Evolutionary conservation across 805 yeast species (phyloP).

Genomic region (Blastobotrys peoriensis): DNA sequence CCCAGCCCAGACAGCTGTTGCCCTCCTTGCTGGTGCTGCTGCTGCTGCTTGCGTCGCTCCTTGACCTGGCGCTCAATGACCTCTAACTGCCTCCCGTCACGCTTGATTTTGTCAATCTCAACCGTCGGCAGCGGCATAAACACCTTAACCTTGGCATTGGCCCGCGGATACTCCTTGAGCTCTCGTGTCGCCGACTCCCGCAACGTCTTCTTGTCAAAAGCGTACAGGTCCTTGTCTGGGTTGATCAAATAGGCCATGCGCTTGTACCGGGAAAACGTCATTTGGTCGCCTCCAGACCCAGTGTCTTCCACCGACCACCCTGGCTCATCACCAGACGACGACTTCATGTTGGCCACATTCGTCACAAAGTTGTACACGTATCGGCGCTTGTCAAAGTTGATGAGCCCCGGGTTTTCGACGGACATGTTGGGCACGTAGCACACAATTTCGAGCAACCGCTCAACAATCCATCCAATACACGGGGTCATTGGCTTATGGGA

Average conservation of each 20-base stretch:
- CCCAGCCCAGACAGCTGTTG: background rate
- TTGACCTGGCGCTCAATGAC: constrained; percentile 21
- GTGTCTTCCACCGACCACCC: constrained; percentile 15
- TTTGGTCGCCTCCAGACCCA: constrained; percentile 13
- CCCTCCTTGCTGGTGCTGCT: background rate
- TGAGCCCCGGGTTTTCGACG: constrained; percentile 52
- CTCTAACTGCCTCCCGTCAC: constrained; percentile 47
- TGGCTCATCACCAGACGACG: constrained; percentile 14
- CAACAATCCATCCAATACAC: constrained; percentile 88
- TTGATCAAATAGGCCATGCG: constrained; percentile 28
- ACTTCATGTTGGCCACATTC: constrained; percentile 43
- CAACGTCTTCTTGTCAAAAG: constrained; percentile 25
- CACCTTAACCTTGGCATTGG: constrained; percentile 34
- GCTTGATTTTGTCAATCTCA: constrained; percentile 46
- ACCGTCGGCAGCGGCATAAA: constrained; percentile 42
- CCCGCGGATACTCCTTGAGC: constrained; percentile 33
- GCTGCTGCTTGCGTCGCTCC: constrained; percentile 13
- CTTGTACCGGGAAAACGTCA: constrained; percentile 14
- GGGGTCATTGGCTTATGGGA: constrained; percentile 53
- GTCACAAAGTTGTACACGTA: constrained; percentile 57
- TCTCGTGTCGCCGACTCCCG: constrained; percentile 42
- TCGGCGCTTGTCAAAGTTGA: constrained; percentile 82
- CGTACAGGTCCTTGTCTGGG: constrained; percentile 23
- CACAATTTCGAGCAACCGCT: constrained; percentile 68
- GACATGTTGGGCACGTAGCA: constrained; percentile 77